Percentiles rank a stretch among this genome's conserved stretches.
These are phyloP conservation scores for Myriosclerotinia duriaeana DNA, from an alignment of 2,329 filamentous ascomycete species.

Conservation along the genomic window DNA sequence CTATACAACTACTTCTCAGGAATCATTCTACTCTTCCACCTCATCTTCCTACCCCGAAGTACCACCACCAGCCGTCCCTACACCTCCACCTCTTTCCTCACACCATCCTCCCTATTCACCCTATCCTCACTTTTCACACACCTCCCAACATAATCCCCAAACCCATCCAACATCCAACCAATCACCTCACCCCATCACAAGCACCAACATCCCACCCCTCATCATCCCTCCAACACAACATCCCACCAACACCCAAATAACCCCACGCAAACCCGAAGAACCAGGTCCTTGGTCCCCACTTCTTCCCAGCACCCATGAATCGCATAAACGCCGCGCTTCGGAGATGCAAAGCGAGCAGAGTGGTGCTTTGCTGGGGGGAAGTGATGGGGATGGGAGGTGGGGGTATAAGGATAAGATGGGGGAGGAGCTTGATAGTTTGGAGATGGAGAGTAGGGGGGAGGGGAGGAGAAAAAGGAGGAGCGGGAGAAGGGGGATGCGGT, in stretches of 20 bases:
- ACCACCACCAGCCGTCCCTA: slow-evolving; percentile 18
- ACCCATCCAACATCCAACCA: not conserved
- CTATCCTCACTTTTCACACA: not conserved
- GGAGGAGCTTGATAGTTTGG: slow-evolving; percentile 4
- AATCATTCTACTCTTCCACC: not conserved
- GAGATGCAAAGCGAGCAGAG: not conserved
- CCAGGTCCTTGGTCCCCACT: slow-evolving; percentile 18
- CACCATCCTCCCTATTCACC: not conserved
- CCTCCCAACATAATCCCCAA: not conserved
- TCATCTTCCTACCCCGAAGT: not conserved
- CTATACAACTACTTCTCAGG: not conserved
- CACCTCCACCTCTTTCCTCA: slow-evolving; percentile 10
- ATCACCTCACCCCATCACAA: not conserved
- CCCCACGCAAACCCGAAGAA: too few species aligned
- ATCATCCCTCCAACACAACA: not conserved
- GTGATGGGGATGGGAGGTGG: not conserved
- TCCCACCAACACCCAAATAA: not conserved
- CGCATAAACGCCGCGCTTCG: slow-evolving; percentile 10
- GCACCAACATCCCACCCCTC: too few species aligned
- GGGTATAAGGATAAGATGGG: slow-evolving; percentile 20
- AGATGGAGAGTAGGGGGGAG: not conserved
- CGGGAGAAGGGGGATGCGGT: not conserved
- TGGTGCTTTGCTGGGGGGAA: not conserved
- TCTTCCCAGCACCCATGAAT: not conserved
- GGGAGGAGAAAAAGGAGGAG: not conserved